Base-by-base conservation (phyloP, 2,329 filamentous ascomycete genomes). In the Cryphonectria carpinicola region DNA sequence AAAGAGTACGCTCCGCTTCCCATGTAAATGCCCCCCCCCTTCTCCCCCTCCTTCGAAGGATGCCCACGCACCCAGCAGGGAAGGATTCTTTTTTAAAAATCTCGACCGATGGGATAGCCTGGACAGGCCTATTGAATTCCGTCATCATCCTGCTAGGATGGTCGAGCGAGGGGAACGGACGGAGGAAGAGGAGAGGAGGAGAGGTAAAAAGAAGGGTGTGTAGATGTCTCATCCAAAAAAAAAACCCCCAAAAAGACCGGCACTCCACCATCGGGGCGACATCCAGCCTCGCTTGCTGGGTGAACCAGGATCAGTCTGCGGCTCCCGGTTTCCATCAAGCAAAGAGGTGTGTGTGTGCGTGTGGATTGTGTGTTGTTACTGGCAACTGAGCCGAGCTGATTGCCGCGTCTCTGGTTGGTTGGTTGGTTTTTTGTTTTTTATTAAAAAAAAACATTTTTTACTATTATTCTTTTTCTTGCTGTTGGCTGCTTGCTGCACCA, bases 1-100 rank as follows among this genome's bases (percentile, higher is more conserved):
- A 58, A 58, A 39, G 66, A 52, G 28, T 25, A 63, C 54, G 4
- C 28, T 56, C 58, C 43, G 32, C 62, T 62, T 43, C 66, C 52
- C 32, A 37, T 39, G 25, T 39, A 25, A 49, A 37, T n/a, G 56
- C 39, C 28, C 25, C 19, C 56, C n/a, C 41, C 49, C 46, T 22
- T 35, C 46, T 43, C 19, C 46, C 28, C n/a, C 7, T 54, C 43
- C 66, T 32, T 41, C 39, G 39, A 32, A 54, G 17, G 66, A 62
- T 54, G 5, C 63, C 63, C 43, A 35, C 63, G 41, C 25, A 49
- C 28, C 63, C 8, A 52, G 14, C 25, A 32, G 39, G 39, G 39
- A 46, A 46, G 22, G 22, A 46, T 46, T 46, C 37, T n/a, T 46
- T 1, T 3, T 32, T 32, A 32, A 32, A 14, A 65, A 61, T 13